phyloP scores from a whole-genome alignment of 257 asterid genomes.

The Solanum pinnatisectum region DNA sequence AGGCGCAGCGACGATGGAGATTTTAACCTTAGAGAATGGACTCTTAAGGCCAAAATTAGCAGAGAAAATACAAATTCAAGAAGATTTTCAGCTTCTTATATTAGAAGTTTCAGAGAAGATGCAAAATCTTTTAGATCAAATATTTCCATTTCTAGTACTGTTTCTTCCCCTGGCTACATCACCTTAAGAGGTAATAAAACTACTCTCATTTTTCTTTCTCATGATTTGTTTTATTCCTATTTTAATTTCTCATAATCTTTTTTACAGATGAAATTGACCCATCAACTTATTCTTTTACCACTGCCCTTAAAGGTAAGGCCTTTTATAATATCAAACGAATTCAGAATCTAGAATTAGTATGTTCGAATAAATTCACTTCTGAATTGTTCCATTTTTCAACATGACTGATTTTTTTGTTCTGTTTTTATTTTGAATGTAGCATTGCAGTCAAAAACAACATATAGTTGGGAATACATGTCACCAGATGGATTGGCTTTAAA shows the following conservation, averaged over 20 bases:
- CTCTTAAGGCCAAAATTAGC: conserved; percentile 45
- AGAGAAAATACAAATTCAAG: conserved; percentile 50
- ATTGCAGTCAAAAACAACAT: conserved; percentile 59
- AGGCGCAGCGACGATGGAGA: conserved; percentile 24
- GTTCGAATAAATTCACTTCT: background rate
- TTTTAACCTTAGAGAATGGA: conserved; percentile 52
- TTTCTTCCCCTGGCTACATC: conserved; percentile 75
- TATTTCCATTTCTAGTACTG: conserved; percentile 59
- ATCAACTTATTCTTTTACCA: conserved; percentile 74
- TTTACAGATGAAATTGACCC: conserved; percentile 84
- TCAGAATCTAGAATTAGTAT: background rate
- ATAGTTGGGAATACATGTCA: conserved; percentile 59
- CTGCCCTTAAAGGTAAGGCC: conserved; percentile 65
- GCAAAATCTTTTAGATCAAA: conserved; percentile 59
- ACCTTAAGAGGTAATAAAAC: conserved; percentile 40
- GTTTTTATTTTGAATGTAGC: conserved; percentile 37
- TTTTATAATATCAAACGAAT: background rate
- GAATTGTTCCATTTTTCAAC: background rate
- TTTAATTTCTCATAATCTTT: background rate
- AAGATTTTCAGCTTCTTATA: conserved; percentile 55
- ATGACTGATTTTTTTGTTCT: background rate
- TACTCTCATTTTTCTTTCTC: background rate
- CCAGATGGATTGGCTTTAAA: conserved; percentile 54
- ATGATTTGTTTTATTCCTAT: background rate
- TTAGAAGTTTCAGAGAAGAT: conserved; percentile 57